Conservation (phyloP, 2,329 filamentous ascomycete genomes). For the Xylaria sp. region DNA sequence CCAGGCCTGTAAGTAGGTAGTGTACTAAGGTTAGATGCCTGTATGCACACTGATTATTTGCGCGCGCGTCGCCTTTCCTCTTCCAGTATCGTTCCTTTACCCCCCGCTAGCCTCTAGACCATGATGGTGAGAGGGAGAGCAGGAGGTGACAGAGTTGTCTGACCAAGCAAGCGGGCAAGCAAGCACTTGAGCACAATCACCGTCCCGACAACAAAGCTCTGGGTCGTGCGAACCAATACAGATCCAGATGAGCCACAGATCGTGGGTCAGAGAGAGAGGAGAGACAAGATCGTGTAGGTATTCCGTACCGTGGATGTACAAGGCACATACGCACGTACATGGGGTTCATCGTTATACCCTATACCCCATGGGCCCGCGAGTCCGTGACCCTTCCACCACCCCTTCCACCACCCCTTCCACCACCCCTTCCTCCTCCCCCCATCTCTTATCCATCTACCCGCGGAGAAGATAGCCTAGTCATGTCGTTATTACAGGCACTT, state of each 20-base stretch:
- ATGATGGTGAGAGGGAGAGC: slow-evolving; percentile 7
- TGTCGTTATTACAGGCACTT: slow-evolving; percentile 14
- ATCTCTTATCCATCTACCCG: slow-evolving; percentile 27
- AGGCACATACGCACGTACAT: slow-evolving; percentile 4
- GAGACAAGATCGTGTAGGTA: too few species aligned
- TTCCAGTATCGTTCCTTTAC: slow-evolving; percentile 16
- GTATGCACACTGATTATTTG: background rate
- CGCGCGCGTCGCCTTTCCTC: slow-evolving; percentile 20
- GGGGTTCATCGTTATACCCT: slow-evolving; percentile 5
- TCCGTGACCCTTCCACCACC: slow-evolving; percentile 20
- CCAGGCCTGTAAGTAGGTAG: background rate
- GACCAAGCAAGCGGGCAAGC: too few species aligned
- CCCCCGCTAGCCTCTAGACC: background rate
- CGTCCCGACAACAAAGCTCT: slow-evolving; percentile 13
- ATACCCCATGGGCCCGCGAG: slow-evolving; percentile 10
- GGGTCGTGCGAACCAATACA: slow-evolving; percentile 18
- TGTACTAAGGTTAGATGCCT: background rate
- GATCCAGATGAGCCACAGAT: slow-evolving; percentile 15
- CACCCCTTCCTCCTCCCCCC: background rate
- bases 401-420: slow-evolving; percentile 2
- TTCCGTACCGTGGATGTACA: slow-evolving; percentile 20
- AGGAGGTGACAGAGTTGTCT: slow-evolving; percentile 7
- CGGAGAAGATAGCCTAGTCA: slow-evolving; percentile 25
- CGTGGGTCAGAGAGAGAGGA: too few species aligned
- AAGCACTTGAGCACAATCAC: too few species aligned